Evolutionary conservation across 2,329 filamentous ascomycete species (phyloP).

Genomic region (Neurospora sp.): DNA sequence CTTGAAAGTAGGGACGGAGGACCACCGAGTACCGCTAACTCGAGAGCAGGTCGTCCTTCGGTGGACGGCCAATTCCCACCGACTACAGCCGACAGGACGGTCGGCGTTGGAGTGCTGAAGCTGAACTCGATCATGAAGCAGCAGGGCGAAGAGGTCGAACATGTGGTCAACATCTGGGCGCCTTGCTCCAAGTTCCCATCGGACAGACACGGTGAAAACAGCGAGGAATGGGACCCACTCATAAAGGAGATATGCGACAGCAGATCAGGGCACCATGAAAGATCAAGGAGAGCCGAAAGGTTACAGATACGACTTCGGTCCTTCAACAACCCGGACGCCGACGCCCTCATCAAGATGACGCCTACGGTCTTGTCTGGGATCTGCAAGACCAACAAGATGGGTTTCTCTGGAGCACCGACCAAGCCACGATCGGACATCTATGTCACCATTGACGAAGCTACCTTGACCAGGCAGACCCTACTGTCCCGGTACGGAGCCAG

Average conservation of each 20-base stretch:
- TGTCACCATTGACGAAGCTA: conserved; percentile 69
- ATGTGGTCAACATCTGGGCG: conserved; percentile 69
- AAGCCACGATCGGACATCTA: conserved; percentile 92
- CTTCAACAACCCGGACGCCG: conserved; percentile 70
- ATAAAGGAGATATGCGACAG: conserved; percentile 66
- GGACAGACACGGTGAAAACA: conserved; percentile 47
- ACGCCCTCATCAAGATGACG: conserved; percentile 71
- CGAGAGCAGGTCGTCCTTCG: conserved; percentile 29
- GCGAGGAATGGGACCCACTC: conserved; percentile 63
- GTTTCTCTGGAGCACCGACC: conserved; percentile 84
- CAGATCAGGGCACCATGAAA: conserved; percentile 63
- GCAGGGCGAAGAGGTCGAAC: conserved; percentile 61
- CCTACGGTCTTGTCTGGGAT: conserved; percentile 81
- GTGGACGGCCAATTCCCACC: conserved; percentile 25
- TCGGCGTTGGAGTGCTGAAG: conserved; percentile 70
- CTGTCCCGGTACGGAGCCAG: conserved; percentile 62
- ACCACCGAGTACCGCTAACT: conserved; percentile 49
- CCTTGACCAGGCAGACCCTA: conserved; percentile 66
- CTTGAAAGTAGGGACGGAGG: conserved; percentile 34
- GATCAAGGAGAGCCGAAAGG: conserved; percentile 62
- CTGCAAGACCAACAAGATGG: conserved; percentile 75
- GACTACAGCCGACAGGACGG: conserved; percentile 53
- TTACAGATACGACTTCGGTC: conserved; percentile 71
- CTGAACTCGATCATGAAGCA: conserved; percentile 67
- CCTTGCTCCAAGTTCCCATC: conserved; percentile 43